Base-by-base conservation (phyloP, 129 eudicot species). In the Sambucus nigra region DNA sequence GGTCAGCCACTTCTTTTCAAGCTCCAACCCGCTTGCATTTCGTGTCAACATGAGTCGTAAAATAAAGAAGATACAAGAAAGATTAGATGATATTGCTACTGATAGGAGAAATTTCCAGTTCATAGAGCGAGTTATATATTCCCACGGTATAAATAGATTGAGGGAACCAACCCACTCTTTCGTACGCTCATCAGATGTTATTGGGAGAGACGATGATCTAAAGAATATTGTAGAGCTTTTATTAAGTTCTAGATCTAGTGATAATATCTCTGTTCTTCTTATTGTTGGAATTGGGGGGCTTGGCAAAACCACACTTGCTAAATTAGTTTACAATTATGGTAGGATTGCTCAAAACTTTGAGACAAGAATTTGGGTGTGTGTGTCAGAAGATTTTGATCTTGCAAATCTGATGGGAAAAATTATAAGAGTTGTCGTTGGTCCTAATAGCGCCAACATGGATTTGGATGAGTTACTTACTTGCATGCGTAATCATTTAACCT, bases 1-100 rank as follows among this genome's bases (percentile, higher is more conserved):
- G 46, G 46, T 40, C 8, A 10, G 46, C 46, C 0, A 40, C 46
- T 40, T 66, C 47, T 56, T 67, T 51, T 66, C 79, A 12, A 27
- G 40, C 50, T 67, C 65, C 4, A 67, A 73, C 21, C 53, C 50
- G 20, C 41, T 63, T 50, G 18, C 45, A 7, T 51, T 63, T 51
- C 59, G 51, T 38, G 40, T 38, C 63, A 60, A 32, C 46, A 73
- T 73, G 48, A 56, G 69, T 22, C 46, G 21, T 4, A 67, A 51
- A 47, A 16, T 67, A 18, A 61, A 53, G 17, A 52, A 55, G n/a
- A 31, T 73, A 4, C 55, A 73, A 23, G 27, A 15, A 18, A 55
- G 65, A 73, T 20, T 73, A 47, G 66, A 73, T 47, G 48, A 73
- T 45, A 61, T 73, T 66, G 22, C 46, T 56, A 31, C n/a, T 3